Evolutionary conservation across 179 eudicot genomes (phyloP), one percentile per base, ranked within the genome.

Genomic region (Patellifolia procumbens): DNA sequence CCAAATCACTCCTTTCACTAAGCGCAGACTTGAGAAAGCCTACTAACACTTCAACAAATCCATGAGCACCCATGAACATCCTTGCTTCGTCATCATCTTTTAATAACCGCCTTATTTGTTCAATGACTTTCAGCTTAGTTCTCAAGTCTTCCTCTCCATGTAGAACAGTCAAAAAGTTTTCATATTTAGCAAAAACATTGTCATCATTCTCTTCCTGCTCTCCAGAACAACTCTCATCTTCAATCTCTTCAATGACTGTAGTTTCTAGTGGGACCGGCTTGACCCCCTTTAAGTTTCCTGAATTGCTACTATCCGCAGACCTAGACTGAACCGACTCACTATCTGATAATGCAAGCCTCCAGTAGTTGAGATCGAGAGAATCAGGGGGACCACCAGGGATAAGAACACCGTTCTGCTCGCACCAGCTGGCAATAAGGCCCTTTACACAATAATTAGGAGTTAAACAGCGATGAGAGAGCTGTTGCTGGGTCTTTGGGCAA

Each of bases 371-470:
- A 85, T 95, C 99, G 68, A 93, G 99, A 26, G 98, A 91, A 70
- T 91, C 97, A 0, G 98, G 99, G 48, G 99, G 98, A 1, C 87
- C 90, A 70, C 89, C 93, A 42, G 98, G 99, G 76, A 90, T 72
- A 68, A 79, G 81, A 80, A 91, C 78, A 20, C 94, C 91, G 46
- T 93, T 89, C 62, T 95, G 99, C 79, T 95, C 99, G 75, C 99
- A 95, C 99, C 99, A 95, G 74, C 94, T 93, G 77, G 91, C 88
- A 74, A 91, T 92, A 31, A 95, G 91, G 73, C 96, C 99, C 76
- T 93, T 95, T 12, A 95, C 98, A 74, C 97, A 95, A 66, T 95
- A 95, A 84, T 95, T 95, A 72, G 98, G 95, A 79, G 99, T 95
- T 89, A 93, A 75, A 59, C 89, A 81, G 51, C 90, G 89, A 86